phyloP scores from a whole-genome alignment of 768 basidiomycete genomes.

The Termitomyces sp. region DNA sequence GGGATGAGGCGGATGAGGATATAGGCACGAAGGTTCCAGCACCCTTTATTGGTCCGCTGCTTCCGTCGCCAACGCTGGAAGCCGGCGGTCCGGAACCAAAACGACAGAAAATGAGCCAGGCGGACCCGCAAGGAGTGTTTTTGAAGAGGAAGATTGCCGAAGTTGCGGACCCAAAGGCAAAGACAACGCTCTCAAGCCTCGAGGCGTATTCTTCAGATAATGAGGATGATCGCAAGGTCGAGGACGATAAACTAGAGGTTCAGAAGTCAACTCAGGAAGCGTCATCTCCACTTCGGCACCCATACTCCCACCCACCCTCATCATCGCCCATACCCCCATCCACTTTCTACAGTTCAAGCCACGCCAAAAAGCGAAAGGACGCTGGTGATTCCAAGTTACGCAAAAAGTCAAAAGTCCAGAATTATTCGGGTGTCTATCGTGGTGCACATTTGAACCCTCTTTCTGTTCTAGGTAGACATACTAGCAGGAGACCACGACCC shows the following conservation, averaged over 20 bases:
- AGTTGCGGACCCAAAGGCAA: constrained; percentile 23
- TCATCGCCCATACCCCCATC: constrained; percentile 24
- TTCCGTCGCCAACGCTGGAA: constrained; percentile 42
- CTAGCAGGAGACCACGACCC: constrained; percentile 11
- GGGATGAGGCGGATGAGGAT: constrained; percentile 39
- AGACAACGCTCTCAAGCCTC: constrained; percentile 16
- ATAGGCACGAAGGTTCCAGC: constrained; percentile 40
- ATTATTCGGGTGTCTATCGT: constrained; percentile 2
- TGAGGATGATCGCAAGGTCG: constrained; percentile 16
- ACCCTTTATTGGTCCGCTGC: constrained; percentile 61
- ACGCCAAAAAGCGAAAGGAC: constrained; percentile 26
- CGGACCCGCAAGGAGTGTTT: constrained; percentile 48
- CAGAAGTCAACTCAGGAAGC: constrained; percentile 12
- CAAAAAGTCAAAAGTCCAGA: not conserved
- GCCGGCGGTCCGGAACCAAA: constrained; percentile 15
- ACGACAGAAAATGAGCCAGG: constrained; percentile 16
- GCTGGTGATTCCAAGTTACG: constrained; percentile 4
- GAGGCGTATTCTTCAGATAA: constrained; percentile 24
- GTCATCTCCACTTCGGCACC: constrained; percentile 8
- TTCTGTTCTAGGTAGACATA: constrained; percentile 2
- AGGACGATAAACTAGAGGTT: constrained; percentile 11
- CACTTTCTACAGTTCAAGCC: constrained; percentile 27
- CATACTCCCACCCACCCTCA: constrained; percentile 25
- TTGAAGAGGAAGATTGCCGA: constrained; percentile 51
- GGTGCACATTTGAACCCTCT: constrained; percentile 11